Evolutionary conservation across 2,329 filamentous ascomycete genomes (phyloP), one percentile per base, ranked within the genome.

Genomic region (Pyrenophora tritici-repentis): DNA sequence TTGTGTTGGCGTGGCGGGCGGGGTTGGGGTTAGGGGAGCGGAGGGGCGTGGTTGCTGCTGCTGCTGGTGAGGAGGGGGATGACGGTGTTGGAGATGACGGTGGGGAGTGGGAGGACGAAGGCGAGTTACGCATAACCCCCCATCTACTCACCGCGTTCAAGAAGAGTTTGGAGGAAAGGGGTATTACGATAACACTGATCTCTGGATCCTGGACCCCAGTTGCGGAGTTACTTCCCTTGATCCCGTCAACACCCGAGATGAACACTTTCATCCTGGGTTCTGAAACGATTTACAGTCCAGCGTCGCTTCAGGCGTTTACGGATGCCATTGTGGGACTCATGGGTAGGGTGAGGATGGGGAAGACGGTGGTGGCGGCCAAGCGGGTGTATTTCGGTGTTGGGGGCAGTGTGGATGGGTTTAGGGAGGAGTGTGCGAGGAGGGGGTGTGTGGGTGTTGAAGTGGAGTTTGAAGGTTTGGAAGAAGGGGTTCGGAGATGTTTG

Each of bases 321-420:
- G 83, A 87, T 33, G 85, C 86, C 4, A 76, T 91, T 10, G 79
- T 87, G 35, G 75, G 75, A 3, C 75, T 90, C 13, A 74, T 91
- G 37, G 65, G 66, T 37, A 61, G 75, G 12, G 77, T 85, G 42
- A 76, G 79, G 42, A 75, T 76, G 43, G 83, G 85, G 0, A 82
- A 81, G 41, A 85, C 87, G 1, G 76, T 91, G 16, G 81, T 93
- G 4, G 89, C 83, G 2, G 90, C 90, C 1, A 94, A 94, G 76
- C 83, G 84, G 58, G 80, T 92, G 9, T 94, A 94, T 73, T 94
- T 94, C 73, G 90, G 90, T 2, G 90, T 94, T 4, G 90, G 90
- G 0, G 90, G 90, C 0, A 91, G 89, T 16, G 81, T 94, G 17
- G 87, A 91, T 68, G 89, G 89, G 58, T 90, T 94, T 61, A 74